Percentiles rank a stretch among this genome's conserved stretches.
phyloP scores from a whole-genome alignment of 176 grass and related monocot species.

The Zea luxurians region DNA sequence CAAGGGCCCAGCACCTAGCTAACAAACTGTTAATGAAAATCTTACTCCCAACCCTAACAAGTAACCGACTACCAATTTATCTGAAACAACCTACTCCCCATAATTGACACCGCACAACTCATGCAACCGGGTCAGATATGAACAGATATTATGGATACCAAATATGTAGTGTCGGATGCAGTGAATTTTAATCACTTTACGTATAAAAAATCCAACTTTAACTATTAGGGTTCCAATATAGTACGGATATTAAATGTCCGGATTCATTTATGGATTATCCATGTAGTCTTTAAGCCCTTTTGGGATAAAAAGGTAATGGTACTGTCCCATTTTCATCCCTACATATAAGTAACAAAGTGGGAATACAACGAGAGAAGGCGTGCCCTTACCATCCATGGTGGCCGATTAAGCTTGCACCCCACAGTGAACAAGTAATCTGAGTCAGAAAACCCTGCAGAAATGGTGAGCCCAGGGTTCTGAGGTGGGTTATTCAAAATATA shows the following conservation, averaged over 20 bases:
- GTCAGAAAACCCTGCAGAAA: constrained; percentile 26
- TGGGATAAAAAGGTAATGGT: not conserved
- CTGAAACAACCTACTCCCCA: constrained; percentile 9
- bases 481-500: not conserved
- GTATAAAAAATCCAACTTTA: no score
- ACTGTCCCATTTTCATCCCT: not conserved
- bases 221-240: no score
- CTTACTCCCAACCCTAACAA: not conserved
- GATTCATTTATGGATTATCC: not conserved
- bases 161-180: no score
- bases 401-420: constrained; percentile 11
- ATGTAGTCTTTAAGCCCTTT: not conserved
- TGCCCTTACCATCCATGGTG: constrained; percentile 48
- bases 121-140: no score
- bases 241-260: no score
- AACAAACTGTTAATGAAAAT: not conserved
- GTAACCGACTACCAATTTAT: not conserved
- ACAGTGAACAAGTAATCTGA: constrained; percentile 7
- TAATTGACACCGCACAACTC: not conserved
- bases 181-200: no score
- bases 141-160: no score
- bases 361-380: not conserved
- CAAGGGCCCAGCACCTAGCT: not conserved
- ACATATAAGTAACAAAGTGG: not conserved
- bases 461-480: not conserved